Evolutionary conservation across 345 rosid species (phyloP), one percentile per base, ranked within the genome.

Genomic region (Barbarea vulgaris): DNA sequence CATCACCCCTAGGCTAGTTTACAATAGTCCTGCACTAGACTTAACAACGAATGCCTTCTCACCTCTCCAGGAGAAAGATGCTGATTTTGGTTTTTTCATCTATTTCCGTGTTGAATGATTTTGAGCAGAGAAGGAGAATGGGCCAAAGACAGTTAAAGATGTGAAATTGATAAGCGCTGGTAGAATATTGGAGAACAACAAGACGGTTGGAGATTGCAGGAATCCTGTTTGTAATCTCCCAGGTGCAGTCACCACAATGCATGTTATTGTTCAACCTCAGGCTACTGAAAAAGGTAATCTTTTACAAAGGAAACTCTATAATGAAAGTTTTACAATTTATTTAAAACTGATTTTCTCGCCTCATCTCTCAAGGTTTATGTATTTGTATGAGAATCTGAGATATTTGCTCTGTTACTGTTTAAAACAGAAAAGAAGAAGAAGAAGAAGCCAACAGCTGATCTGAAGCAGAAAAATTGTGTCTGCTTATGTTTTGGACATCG

Each of bases 221-320:
- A 91, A 90, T 79, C 92, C 92, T 5, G 83, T 91, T 11, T 85
- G 85, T 71, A 93, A 89, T 74, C 79, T 84, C 56, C 85, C 97
- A 15, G 97, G 88, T 57, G 91, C 88, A 39, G 88, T 91, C 70
- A 94, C 93, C 71, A 94, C 98, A 37, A 94, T 94, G 97, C 97
- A 91, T 61, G 97, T 94, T 37, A 78, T 94, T 64, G 89, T 94
- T 76, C 93, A 94, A 69, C 93, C 90, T 52, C 89, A 89, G 70
- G 65, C 88, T 9, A 14, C 33, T 24, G 96, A 86, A 15, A 90
- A 85, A 87, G 98, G 98, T 94, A 84, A 34, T 14, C 51, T 30
- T 27, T 27, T 27, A 2, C 28, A 24, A 24, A 24, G 3, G 3
- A 24, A 24, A 1, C 1, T 24, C 25, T 24, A 24, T 24, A 27